Percentiles rank a stretch among this genome's conserved stretches.
Conservation (phyloP, 2,329 filamentous ascomycete genomes). For the Colletotrichum tropicale region DNA sequence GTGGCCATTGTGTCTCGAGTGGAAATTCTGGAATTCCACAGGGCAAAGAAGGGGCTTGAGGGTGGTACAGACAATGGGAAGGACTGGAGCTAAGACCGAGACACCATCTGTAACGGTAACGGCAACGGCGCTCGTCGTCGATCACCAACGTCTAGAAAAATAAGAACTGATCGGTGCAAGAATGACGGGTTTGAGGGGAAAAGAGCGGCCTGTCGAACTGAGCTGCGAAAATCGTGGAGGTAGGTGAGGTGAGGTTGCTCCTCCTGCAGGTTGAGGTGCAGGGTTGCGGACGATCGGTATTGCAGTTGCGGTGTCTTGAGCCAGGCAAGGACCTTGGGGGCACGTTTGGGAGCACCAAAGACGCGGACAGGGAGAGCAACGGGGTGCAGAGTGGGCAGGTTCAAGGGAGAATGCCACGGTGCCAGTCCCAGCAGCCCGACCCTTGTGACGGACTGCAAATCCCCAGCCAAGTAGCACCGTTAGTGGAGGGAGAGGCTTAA, state of each 20-base stretch:
- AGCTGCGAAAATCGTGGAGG: background rate
- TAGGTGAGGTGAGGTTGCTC: background rate
- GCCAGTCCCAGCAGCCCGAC: slow-evolving; percentile 5
- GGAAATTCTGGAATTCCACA: background rate
- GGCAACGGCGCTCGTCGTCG: background rate
- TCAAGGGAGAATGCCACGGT: background rate
- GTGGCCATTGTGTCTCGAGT: slow-evolving; percentile 16
- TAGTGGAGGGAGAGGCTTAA: slow-evolving; percentile 18
- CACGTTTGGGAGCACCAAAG: background rate
- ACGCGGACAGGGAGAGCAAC: slow-evolving; percentile 13
- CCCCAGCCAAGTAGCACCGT: slow-evolving; percentile 7
- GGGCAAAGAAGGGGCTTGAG: background rate
- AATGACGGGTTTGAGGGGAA: background rate
- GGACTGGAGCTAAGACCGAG: background rate
- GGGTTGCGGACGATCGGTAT: slow-evolving; percentile 4
- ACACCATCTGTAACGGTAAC: background rate
- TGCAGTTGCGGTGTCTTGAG: background rate
- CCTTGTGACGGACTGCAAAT: slow-evolving; percentile 11
- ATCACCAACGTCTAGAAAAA: background rate
- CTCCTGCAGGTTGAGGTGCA: slow-evolving; percentile 3
- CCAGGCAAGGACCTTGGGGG: background rate
- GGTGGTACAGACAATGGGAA: background rate
- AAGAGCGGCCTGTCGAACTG: background rate
- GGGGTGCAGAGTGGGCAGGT: background rate
- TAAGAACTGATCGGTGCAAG: background rate